These are phyloP conservation scores for Mycena pura DNA, from an alignment of 768 basidiomycete species.

Conservation along the genomic window DNA sequence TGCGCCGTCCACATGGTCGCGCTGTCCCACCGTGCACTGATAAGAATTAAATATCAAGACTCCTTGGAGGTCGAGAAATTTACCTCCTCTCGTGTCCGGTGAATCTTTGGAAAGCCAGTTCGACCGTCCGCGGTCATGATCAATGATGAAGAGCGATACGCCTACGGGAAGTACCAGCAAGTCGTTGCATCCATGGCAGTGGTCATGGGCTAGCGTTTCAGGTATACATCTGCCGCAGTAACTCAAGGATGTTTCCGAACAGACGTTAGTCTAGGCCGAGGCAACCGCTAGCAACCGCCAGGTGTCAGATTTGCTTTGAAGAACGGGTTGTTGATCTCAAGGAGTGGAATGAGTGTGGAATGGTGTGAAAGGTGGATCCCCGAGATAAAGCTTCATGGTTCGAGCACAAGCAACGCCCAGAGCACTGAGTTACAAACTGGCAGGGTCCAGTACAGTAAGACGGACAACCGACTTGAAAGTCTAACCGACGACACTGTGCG, in stretches of 20 bases:
- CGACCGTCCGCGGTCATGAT: too few species aligned
- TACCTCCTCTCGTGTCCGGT: too few species aligned
- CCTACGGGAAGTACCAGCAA: too few species aligned
- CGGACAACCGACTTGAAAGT: too few species aligned
- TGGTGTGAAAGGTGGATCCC: not conserved
- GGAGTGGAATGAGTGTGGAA: slow-evolving; percentile 1
- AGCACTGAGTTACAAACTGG: slow-evolving; percentile 8
- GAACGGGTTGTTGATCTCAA: slow-evolving; percentile 1
- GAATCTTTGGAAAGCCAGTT: too few species aligned
- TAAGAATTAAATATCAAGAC: not conserved
- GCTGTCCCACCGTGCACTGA: slow-evolving; percentile 23
- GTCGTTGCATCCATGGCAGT: too few species aligned
- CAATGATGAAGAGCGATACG: too few species aligned
- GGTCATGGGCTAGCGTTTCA: too few species aligned
- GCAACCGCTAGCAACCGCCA: not conserved
- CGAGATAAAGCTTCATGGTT: slow-evolving; percentile 24
- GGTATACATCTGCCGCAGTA: too few species aligned
- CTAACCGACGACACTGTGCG: too few species aligned
- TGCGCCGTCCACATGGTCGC: not conserved
- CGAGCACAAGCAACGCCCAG: slow-evolving; percentile 15
- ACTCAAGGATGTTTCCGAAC: too few species aligned
- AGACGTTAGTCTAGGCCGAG: too few species aligned
- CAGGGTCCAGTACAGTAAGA: not conserved
- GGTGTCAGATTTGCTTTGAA: slow-evolving; percentile 17
- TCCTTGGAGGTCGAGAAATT: not conserved